Base-by-base conservation (phyloP, 2,329 filamentous ascomycete genomes). In the Dendrostoma leiphaemia region DNA sequence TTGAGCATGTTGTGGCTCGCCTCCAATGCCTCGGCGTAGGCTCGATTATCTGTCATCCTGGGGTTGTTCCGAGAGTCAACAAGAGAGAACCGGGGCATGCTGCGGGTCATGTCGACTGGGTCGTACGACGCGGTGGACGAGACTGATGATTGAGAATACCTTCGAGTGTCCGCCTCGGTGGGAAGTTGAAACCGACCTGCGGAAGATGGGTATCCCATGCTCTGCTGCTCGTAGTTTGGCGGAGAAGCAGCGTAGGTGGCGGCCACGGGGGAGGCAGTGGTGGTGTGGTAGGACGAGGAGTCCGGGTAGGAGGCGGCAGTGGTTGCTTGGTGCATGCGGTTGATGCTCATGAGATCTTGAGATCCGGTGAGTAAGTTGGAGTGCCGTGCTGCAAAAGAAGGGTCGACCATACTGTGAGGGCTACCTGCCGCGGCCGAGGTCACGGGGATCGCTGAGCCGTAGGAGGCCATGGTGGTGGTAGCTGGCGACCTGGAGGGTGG, bases 1-100 rank as follows among this genome's bases (percentile, higher is more conserved):
- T 91, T 91, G 24, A 97, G 82, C 90, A 97, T 97, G 63, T 91
- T 91, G 58, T 94, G 89, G 69, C 91, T 92, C 23, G 92, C 92
- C 69, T 97, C 93, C 53, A 97, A 84, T 26, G 91, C 90, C 67
- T 97, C 93, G 61, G 88, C 90, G 69, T 92, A 95, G n/a, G 26
- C 29, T 9, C 43, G 34, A 23, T 28, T 17, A 74, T 83, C 75
- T 61, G 64, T 68, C n/a, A n/a, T n/a, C n/a, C n/a, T n/a, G n/a
- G n/a, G n/a, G 62, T 61, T 48, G 46, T 45, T 26, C 65, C 75
- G 73, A 71, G 80, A 78, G 82, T 88, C 83, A 86, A 85, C 78
- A 71, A 84, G 73, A 66, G 82, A 82, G 70, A 76, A 82, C 73
- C 80, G 83, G 69, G 76, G 82, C 65, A 80, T 49, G 17, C 53